Evolutionary conservation across 2,329 filamentous ascomycete species (phyloP).

Genomic region (Alternaria sp.): DNA sequence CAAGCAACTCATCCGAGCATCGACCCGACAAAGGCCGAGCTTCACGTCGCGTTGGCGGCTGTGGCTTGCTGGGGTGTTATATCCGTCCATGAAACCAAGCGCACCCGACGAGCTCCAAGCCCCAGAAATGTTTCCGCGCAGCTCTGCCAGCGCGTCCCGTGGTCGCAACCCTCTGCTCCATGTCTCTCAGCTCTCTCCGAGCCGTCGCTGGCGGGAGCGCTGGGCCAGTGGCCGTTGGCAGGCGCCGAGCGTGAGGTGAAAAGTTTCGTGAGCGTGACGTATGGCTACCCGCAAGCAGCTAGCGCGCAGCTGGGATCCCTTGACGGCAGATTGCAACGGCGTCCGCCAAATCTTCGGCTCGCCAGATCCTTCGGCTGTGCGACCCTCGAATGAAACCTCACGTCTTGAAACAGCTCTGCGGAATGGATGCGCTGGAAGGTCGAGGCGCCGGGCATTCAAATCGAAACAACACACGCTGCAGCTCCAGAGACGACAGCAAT

Average conservation of each 20-base stretch:
- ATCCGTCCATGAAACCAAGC: conserved; percentile 27
- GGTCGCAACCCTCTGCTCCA: neutral
- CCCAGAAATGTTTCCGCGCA: neutral
- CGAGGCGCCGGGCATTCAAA: conserved; percentile 11
- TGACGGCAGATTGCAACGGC: conserved; percentile 13
- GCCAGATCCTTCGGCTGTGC: conserved; percentile 11
- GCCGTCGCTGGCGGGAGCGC: neutral
- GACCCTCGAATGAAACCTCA: conserved; percentile 16
- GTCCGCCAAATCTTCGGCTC: conserved; percentile 20
- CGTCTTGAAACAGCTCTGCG: conserved; percentile 19
- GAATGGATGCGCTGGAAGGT: conserved; percentile 17
- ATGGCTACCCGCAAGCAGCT: conserved; percentile 3
- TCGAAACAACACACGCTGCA: conserved; percentile 23
- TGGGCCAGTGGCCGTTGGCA: neutral
- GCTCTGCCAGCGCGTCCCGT: neutral
- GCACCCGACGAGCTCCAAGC: conserved; percentile 19
- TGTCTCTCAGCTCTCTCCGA: neutral
- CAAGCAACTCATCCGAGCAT: conserved; percentile 32
- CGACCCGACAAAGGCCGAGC: conserved; percentile 26
- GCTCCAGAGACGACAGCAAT: conserved; percentile 4
- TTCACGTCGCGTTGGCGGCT: conserved; percentile 23
- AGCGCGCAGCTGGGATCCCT: conserved; percentile 13
- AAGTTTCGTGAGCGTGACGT: conserved; percentile 27
- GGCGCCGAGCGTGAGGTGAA: conserved; percentile 13
- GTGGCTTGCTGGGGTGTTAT: conserved; percentile 31